Conservation (phyloP, 1,139 yeast species). For the Blastobotrys aristatus region DNA sequence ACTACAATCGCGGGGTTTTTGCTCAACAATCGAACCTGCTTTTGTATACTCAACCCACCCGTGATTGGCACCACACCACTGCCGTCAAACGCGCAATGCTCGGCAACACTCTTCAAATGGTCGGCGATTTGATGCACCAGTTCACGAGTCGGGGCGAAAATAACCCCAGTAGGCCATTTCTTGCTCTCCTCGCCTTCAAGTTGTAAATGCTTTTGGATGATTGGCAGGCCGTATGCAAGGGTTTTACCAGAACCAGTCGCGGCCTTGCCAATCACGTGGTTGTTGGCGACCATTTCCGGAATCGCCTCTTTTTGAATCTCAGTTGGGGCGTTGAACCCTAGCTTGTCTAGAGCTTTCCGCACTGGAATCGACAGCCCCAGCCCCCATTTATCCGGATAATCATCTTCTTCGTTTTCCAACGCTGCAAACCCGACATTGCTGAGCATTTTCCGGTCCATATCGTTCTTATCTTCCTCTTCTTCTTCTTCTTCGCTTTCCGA, state of each 20-base stretch:
- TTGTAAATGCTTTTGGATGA: conserved; percentile 52
- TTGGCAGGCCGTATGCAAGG: conserved; percentile 92
- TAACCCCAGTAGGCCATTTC: conserved; percentile 61
- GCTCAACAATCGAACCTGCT: conserved; percentile 73
- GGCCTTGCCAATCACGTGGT: conserved; percentile 94
- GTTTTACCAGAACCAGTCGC: conserved; percentile 99
- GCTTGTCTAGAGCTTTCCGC: conserved; percentile 52
- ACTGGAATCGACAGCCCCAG: conserved; percentile 44
- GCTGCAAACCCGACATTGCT: conserved; percentile 21
- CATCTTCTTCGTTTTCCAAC: conserved; percentile 21
- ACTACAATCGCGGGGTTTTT: conserved; percentile 79
- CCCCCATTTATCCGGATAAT: conserved; percentile 26
- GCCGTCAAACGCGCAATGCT: conserved; percentile 48
- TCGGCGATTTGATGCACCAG: conserved; percentile 89
- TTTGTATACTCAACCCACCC: conserved; percentile 92
- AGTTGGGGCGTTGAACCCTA: conserved; percentile 88
- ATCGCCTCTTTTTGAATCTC: conserved; percentile 98
- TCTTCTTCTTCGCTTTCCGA: conserved; percentile 19
- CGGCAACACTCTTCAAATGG: conserved; percentile 62
- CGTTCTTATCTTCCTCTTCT: conserved; percentile 18
- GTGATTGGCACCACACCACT: conserved; percentile 73
- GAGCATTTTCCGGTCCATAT: conserved; percentile 8
- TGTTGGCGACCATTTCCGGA: conserved; percentile 99
- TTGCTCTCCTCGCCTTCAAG: conserved; percentile 20
- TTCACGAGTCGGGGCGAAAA: conserved; percentile 95